phyloP scores from a whole-genome alignment of 805 yeast genomes.

The Martiniozyma abietophila region DNA sequence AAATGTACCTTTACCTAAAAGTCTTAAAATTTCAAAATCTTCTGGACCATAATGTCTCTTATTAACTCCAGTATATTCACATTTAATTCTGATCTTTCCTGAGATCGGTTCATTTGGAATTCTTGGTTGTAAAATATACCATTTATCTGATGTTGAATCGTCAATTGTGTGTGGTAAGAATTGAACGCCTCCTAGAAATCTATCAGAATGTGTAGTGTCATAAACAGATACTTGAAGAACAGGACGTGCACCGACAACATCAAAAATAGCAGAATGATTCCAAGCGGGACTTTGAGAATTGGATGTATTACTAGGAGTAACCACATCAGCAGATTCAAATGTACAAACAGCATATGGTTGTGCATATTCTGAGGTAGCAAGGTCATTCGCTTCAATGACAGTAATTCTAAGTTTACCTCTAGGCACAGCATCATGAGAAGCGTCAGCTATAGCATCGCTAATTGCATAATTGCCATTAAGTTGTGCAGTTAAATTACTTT shows the following conservation, averaged over 20 bases:
- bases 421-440: conserved; percentile 34
- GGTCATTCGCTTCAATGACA: conserved; percentile 69
- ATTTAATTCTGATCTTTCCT: conserved; percentile 69
- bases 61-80: conserved; percentile 60
- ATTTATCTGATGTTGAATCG: conserved; percentile 43
- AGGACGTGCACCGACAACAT: conserved; percentile 75
- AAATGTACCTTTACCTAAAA: conserved; percentile 93
- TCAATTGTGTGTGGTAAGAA: conserved; percentile 52
- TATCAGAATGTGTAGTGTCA: conserved; percentile 74
- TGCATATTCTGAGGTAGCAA: conserved; percentile 43
- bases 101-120: conserved; percentile 64
- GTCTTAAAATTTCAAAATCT: conserved; percentile 85
- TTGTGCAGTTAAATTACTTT: conserved; percentile 16
- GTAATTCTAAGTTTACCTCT: conserved; percentile 77
- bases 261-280: conserved; percentile 91
- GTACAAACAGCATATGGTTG: conserved; percentile 89
- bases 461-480: conserved; percentile 8
- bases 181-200: conserved; percentile 78
- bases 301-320: conserved; percentile 48
- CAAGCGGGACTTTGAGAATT: conserved; percentile 62
- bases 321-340: conserved; percentile 84
- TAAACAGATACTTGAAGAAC: conserved; percentile 87
- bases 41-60: conserved; percentile 84
- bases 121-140: conserved; percentile 71
- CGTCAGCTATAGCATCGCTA: conserved; percentile 14